Evolutionary conservation across 768 basidiomycete genomes (phyloP), one percentile per base, ranked within the genome.

Genomic region (Mycena sanguinolenta): DNA sequence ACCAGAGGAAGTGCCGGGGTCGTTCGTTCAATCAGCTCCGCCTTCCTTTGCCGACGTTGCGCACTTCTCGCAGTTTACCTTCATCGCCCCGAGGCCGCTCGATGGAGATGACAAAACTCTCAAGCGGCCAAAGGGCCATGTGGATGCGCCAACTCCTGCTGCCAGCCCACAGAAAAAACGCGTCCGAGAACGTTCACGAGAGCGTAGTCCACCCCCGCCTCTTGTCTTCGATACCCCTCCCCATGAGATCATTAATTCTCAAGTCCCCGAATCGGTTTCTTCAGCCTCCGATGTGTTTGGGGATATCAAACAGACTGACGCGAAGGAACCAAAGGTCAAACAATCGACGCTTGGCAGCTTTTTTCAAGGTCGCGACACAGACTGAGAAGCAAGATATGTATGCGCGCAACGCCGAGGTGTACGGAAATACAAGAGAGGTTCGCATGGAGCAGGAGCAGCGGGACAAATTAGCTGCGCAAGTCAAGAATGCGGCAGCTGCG

Each of bases 131-230:
- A 67, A 53, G 14, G 65, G 58, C 3, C 58, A 59, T 16, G 49
- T 58, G 5, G 50, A 67, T 19, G 58, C n/a, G n/a, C 58, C 58
- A 1, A 39, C 44, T 2, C 65, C 65, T 2, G 21, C 27, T 1
- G 17, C 57, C 21, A 66, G 57, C 25, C 65, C 65, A 8, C 23
- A 58, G 19, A 66, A 66, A n/a, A 66, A 66, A n/a, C 25, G 58
- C 0, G 39, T 60, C 2, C 65, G 65, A 3, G 58, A 28, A 9
- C 5, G 3, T 1, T 14, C 38, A 1, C 49, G 27, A 2, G 58
- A 67, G 7, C 58, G 49, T n/a, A 53, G 46, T 21, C 58, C 65
- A 2, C 58, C 65, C 6, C 65, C 65, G 16, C 49, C 9, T 23
- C 39, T 67, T 17, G 6, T 23, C 3, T 60, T 67, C 28, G 12